Evolutionary conservation across 345 rosid species (phyloP).

Genomic region (Salix purpurea): DNA sequence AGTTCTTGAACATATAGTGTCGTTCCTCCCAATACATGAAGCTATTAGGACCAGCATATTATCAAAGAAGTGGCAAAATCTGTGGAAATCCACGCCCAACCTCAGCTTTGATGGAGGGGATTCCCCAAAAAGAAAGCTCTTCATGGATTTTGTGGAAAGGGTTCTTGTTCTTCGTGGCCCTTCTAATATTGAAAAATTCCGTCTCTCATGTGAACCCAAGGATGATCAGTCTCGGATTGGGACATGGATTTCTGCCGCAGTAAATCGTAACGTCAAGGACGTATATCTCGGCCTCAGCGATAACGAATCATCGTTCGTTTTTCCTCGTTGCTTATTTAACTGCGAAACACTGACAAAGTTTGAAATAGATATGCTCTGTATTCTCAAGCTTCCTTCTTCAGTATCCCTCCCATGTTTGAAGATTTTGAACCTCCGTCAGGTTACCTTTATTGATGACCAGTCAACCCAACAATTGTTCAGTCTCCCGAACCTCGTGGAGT

Average conservation of each 20-base stretch:
- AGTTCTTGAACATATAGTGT: conserved; percentile 1
- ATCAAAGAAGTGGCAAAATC: conserved; percentile 2
- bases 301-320: not conserved
- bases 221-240: not conserved
- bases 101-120: not conserved
- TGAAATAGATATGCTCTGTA: not conserved
- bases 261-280: not conserved
- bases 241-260: not conserved
- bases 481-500: not conserved
- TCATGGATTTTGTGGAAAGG: conserved; percentile 17
- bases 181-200: not conserved
- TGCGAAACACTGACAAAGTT: not conserved
- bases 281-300: not conserved
- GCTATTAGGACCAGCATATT: conserved; percentile 8
- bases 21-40: conserved; percentile 1
- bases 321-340: not conserved
- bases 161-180: not conserved
- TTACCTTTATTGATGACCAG: not conserved
- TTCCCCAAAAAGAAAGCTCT: not conserved
- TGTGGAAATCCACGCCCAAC: conserved; percentile 10
- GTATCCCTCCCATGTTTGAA: not conserved
- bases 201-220: not conserved
- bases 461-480: not conserved
- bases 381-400: not conserved
- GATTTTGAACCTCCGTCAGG: not conserved